Evolutionary conservation across 31 red algal genomes (phyloP), one percentile per base, ranked within the genome.

Genomic region (Porphyra umbilicalis): DNA sequence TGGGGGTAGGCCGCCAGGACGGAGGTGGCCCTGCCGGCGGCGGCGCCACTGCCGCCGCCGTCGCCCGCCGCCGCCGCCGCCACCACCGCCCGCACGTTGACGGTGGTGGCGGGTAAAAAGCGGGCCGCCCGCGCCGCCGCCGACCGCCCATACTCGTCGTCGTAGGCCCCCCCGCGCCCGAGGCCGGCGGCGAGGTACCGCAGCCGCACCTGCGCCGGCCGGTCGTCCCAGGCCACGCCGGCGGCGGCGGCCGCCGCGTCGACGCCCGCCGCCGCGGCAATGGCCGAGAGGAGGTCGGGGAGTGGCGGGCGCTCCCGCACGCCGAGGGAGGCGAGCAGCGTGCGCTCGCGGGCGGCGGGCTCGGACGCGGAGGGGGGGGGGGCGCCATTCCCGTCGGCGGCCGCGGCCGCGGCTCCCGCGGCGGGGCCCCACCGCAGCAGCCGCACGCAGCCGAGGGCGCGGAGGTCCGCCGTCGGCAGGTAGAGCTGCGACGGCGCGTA

Each of bases 401-500:
- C n/a, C n/a, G n/a, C n/a, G n/a, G n/a, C n/a, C n/a, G n/a, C n/a
- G n/a, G n/a, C n/a, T 10, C 57, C 57, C 57, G 57, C 57, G 3
- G 57, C 57, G 57, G 57, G 30, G 35, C 25, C 83, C 92, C 92
- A 94, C 37, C 86, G 79, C 33, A 94, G 76, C 31, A 90, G 35
- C 77, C 84, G 86, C 15, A 94, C 84, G 82, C 84, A 88, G 29
- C 83, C 81, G 40, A 94, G 80, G 13, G 37, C 77, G 13, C 20
- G 36, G 30, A 94, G 71, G 33, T 84, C 87, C 18, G 37, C 31
- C 44, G 84, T 38, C 14, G 92, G 92, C 75, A 90, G 78, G 82
- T 86, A 84, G 15, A 94, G 85, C 74, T 94, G 87, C 30, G 76
- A 79, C 11, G 92, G 92, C 8, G 87, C 81, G 88, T 85, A 89